phyloP scores from a whole-genome alignment of 208 protist species.

The Novymonas esmeraldas region DNA sequence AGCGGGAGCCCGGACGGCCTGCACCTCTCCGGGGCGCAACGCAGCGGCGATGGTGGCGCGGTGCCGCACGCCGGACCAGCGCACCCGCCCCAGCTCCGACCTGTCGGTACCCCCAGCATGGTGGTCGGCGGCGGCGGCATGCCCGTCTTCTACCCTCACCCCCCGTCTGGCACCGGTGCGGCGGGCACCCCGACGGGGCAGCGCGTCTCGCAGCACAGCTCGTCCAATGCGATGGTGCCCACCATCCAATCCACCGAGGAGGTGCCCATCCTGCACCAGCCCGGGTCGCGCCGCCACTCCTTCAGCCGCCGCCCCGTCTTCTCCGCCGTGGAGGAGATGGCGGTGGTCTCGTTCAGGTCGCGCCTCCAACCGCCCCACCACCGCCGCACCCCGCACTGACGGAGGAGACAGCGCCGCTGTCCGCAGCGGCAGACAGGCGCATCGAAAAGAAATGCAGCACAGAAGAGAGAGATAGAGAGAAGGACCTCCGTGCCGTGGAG shows the following conservation, averaged over 20 bases:
- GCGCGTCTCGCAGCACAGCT: conserved; percentile 10
- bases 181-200: neutral
- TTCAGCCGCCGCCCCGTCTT: conserved; percentile 30
- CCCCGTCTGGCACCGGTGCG: neutral
- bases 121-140: neutral
- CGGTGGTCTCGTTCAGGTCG: neutral
- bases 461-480: no score
- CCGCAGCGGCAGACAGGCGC: no score
- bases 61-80: neutral
- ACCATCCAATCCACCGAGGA: conserved; percentile 19
- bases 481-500: no score
- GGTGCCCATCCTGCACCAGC: neutral
- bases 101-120: neutral
- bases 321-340: conserved; percentile 29
- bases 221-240: conserved; percentile 8
- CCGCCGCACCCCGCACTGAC: neutral
- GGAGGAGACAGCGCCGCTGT: neutral
- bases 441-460: no score
- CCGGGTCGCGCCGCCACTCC: conserved; percentile 14
- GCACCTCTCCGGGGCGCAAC: neutral
- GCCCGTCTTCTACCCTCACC: conserved; percentile 11
- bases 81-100: conserved; percentile 1
- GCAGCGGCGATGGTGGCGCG: neutral
- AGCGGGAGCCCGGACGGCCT: neutral
- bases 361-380: conserved; percentile 4